Base-by-base conservation (phyloP, 257 asterid genomes). In the Gardenia jasminoides region DNA sequence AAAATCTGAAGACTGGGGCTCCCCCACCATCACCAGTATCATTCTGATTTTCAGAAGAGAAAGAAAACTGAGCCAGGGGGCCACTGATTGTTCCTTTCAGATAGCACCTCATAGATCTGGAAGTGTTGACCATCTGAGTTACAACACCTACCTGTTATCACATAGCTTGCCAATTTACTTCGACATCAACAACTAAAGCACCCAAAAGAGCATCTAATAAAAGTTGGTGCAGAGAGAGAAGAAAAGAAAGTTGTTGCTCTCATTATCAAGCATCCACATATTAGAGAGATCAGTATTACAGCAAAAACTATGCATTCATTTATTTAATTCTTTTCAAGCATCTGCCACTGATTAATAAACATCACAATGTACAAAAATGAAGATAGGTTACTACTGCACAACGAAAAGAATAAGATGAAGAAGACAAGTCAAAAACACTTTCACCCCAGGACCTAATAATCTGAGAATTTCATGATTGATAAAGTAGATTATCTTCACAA, bases 21-120 rank as follows among this genome's bases (percentile, higher is more conserved):
- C 96, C 96, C 26, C 91, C 93, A 80, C 87, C 90, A 83, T 91
- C 94, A 67, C 97, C 97, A 30, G 78, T 79, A 81, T 92, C 96
- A 82, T 82, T 80, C 84, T 73, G 80, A 67, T 69, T 83, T 76
- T 85, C 87, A 28, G 88, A 67, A 52, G 62, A 83, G 86, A 79
- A 69, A 82, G 97, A 89, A 83, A 94, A 91, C 78, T 94, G 93
- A 78, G 90, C 80, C 72, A 91, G 77, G 67, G 92, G 89, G 77
- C 91, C 85, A 76, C 72, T 85, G 88, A 82, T 83, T 72, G 91
- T 24, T 84, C 88, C 88, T 84, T 80, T 90, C 56, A 30, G 72
- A 80, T 88, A 90, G 79, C 93, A 92, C 85, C 97, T 86, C 97
- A 92, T 91, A 67, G 92, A 89, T 87, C 82, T 85, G 76, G 94